Evolutionary conservation across 2,329 filamentous ascomycete species (phyloP).

Genomic region (Aspergillus sp.): DNA sequence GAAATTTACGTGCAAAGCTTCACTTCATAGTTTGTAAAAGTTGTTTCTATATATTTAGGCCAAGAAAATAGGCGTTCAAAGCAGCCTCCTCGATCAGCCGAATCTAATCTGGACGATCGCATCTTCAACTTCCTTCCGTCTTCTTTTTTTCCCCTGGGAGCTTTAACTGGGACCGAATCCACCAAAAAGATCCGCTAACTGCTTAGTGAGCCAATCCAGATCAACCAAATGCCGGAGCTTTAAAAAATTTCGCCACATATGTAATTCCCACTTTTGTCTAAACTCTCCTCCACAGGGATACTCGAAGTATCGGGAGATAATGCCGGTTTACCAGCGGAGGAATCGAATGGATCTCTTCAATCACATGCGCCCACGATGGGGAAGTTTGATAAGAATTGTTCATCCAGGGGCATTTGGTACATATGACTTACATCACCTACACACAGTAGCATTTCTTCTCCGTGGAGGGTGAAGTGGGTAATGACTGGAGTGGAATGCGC

Average conservation of each 20-base stretch:
- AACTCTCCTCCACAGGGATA: too few relatives aligned
- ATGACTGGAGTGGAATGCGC: slow-evolving; percentile 25
- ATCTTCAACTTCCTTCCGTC: too few relatives aligned
- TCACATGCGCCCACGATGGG: background rate
- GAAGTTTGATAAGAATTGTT: background rate
- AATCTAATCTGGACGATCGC: background rate
- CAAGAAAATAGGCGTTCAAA: background rate
- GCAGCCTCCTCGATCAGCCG: background rate
- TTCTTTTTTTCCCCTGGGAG: background rate
- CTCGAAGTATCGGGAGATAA: too few relatives aligned
- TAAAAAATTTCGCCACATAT: too few relatives aligned
- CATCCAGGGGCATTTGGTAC: background rate
- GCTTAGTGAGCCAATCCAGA: too few relatives aligned
- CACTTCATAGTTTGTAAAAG: too few relatives aligned
- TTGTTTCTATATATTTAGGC: background rate
- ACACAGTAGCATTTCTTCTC: too few relatives aligned
- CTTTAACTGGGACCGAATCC: background rate
- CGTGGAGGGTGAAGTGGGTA: background rate
- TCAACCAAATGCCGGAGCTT: too few relatives aligned
- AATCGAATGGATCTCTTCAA: background rate
- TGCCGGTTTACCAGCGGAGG: too few relatives aligned
- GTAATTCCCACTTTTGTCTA: too few relatives aligned
- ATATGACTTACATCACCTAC: background rate
- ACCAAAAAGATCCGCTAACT: background rate
- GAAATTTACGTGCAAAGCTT: background rate